Evolutionary conservation across 768 basidiomycete species (phyloP).

Genomic region (Leccinum fibrillosum): DNA sequence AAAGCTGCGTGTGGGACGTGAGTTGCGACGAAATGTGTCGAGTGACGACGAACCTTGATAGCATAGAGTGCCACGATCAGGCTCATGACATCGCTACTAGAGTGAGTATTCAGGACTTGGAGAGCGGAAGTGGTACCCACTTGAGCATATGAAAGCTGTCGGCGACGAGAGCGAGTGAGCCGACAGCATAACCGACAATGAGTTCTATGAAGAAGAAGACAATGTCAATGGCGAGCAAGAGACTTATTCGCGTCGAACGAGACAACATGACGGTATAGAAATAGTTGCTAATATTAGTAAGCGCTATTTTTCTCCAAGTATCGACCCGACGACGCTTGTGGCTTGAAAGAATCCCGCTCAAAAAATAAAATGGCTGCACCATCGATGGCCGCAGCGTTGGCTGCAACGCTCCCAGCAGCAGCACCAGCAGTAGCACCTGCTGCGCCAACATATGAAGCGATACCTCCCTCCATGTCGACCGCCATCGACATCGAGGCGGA

Average conservation of each 20-base stretch:
- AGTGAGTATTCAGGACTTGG: background rate
- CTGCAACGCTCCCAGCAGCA: conserved; percentile 72
- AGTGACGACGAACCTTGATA: conserved; percentile 55
- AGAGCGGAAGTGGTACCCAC: conserved; percentile 41
- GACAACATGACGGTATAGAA: conserved; percentile 36
- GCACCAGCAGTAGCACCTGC: conserved; percentile 57
- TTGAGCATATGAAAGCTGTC: conserved; percentile 99
- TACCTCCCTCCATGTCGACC: conserved; percentile 90
- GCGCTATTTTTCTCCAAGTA: background rate
- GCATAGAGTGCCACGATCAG: conserved; percentile 94
- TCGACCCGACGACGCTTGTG: no score
- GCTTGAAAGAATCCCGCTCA: background rate
- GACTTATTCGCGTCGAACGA: conserved; percentile 68
- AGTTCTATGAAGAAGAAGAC: conserved; percentile 87
- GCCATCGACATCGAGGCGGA: conserved; percentile 92
- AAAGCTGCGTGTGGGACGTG: conserved; percentile 47
- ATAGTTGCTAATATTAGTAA: conserved; percentile 20
- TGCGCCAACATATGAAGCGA: conserved; percentile 75
- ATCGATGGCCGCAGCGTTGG: conserved; percentile 92
- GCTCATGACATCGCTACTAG: conserved; percentile 89
- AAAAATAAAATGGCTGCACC: conserved; percentile 52
- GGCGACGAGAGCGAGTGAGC: conserved; percentile 91
- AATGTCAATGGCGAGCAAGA: conserved; percentile 81
- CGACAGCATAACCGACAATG: conserved; percentile 89
- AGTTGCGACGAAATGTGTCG: conserved; percentile 4